Base-by-base conservation (phyloP, 108 stramenopile species). In the Discostella stelligeroides region DNA sequence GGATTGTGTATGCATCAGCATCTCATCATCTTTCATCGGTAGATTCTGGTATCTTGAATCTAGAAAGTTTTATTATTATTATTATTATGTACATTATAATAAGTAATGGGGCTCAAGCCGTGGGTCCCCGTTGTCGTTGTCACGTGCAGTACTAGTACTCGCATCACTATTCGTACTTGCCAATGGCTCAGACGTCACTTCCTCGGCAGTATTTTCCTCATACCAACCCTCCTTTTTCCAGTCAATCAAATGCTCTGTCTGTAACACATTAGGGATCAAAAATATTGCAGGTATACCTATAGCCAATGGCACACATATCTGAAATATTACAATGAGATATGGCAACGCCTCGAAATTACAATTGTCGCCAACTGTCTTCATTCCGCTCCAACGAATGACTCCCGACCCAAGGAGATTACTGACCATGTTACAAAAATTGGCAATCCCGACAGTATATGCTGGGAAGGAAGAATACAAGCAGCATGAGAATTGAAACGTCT, bases 291-390 rank as follows among this genome's bases (percentile, higher is more conserved):
- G 77, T 0, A 79, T 61, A 0, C 77, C 77, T 2, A 79, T 34
- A 3, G 67, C 9, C 45, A 73, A 60, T 9, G 77, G 77, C 47
- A 73, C 39, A 9, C 71, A 47, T 34, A 80, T 71, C 51, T 75
- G 56, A 41, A 70, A 80, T 37, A 80, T 15, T 25, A 80, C 54
- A 43, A 80, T 69, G 24, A 76, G 61, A 25, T 70, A 23, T 13
- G 79, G 59, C 17, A 80, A 27, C 3, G 43, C 28, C 14, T 63
- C 60, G 45, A 80, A 80, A 62, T 80, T 29, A 27, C 79, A 80
- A 39, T 75, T 42, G 8, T 80, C 79, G 2, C 79, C 79, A 24
- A 80, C 79, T 39, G 79, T 80, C 15, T 39, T 47, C 79, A 80
- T 80, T n/a, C 73, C 73, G 1, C 60, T 63, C 79, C 74, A 80